Evolutionary conservation across 225 moss, liverwort and hornwort genomes (phyloP).

Genomic region (Pleurozium schreberi): DNA sequence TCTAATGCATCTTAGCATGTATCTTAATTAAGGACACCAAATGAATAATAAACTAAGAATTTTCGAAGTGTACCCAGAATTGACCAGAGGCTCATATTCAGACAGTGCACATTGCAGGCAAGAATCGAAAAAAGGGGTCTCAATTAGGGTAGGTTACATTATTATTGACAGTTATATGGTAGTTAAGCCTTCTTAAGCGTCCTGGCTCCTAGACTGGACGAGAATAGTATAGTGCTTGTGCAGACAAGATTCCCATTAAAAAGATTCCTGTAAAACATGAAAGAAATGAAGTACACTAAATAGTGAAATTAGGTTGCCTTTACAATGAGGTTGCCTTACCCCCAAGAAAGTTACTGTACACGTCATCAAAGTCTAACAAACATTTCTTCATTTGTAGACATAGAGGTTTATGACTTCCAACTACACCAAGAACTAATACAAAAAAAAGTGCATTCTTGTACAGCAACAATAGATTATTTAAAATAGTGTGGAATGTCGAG

Average conservation of each 20-base stretch:
- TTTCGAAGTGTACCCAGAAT: background rate
- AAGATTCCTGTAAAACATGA: background rate
- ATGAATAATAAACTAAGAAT: background rate
- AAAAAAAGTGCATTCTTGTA: too few species aligned
- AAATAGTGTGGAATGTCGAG: too few species aligned
- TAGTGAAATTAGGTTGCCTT: too few species aligned
- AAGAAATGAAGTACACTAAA: background rate
- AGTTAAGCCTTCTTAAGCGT: background rate
- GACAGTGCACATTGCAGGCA: background rate
- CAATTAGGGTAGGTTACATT: too few species aligned
- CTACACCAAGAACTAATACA: too few species aligned
- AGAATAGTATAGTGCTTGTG: background rate
- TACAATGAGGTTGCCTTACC: too few species aligned
- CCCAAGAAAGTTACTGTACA: too few species aligned
- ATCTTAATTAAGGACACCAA: background rate
- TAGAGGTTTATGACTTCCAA: too few species aligned
- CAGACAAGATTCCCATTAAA: background rate
- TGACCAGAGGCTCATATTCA: background rate
- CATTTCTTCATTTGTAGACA: too few species aligned
- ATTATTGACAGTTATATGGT: background rate
- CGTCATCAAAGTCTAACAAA: too few species aligned
- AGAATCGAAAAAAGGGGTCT: background rate
- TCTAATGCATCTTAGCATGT: background rate
- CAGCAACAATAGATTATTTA: too few species aligned
- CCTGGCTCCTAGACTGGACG: background rate